Base-by-base conservation (phyloP, 495 filamentous ascomycete species). In the Xanthoparmelia taractica region DNA sequence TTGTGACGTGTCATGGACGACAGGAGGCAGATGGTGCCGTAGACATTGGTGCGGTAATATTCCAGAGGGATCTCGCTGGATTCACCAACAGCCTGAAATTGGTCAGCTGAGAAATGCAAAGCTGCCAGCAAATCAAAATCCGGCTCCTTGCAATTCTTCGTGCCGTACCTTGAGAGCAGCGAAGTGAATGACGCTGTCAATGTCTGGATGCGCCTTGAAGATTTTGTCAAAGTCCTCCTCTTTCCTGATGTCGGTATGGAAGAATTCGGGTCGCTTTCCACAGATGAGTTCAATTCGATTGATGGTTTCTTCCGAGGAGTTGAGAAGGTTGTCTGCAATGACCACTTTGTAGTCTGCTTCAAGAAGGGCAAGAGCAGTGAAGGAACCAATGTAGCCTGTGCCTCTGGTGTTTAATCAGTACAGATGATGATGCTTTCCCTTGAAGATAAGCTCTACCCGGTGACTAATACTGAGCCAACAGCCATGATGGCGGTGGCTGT, bases 111-210 rank as follows among this genome's bases (percentile, higher is more conserved):
- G 8, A 4, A 10, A 29, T 45, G 29, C 50, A 41, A n/a, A 25
- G 23, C 5, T 34, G 34, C 37, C 41, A 18, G 17, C 1, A n/a
- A 7, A 23, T 29, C 8, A 47, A 47, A 1, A 25, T 11, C 2
- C 7, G 25, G n/a, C 45, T 57, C 18, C 17, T 29, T 25, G 34
- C 20, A 57, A 47, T 54, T 11, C 38, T 31, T n/a, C 29, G 20
- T 59, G 56, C 71, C 82, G 64, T 76, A 90, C 92, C 89, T 98
- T 98, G 67, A 98, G 82, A 23, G 94, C 94, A 56, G 94, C 95
- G 73, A 98, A 98, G 79, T 98, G 94, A 65, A 98, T 97, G 57
- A 97, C 94, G 73, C 89, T 95, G 82, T 96, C 91, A 72, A 98
- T 96, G 68, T 91, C 86, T 36, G 91, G 90, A 77, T 97, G 89